A percentile compares a stretch with the other conserved stretches of the same genome.
Conservation (phyloP, 1,284 basidiomycete species). For the Ceratobasidium sp. region DNA sequence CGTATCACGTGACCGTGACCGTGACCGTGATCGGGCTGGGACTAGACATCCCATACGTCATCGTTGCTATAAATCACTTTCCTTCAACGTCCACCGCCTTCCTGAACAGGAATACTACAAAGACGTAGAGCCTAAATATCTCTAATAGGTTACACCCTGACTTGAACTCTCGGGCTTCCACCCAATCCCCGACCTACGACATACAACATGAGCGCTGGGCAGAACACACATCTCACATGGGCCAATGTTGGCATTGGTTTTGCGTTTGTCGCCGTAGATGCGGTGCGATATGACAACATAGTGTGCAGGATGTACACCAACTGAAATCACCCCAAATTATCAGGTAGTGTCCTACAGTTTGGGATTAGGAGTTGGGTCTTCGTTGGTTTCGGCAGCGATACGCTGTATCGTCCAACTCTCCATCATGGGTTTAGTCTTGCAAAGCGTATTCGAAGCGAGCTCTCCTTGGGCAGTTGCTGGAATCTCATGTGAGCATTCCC, state of each 20-base stretch:
- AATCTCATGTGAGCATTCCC: slow-evolving; percentile 65
- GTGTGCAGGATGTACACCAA: slow-evolving; percentile 43
- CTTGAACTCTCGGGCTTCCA: too few relatives aligned
- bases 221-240: slow-evolving; percentile 60
- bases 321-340: slow-evolving; percentile 56
- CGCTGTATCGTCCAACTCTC: slow-evolving; percentile 80
- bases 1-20: too few relatives aligned
- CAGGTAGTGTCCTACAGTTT: slow-evolving; percentile 64
- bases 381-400: slow-evolving; percentile 70
- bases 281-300: slow-evolving; percentile 25
- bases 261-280: slow-evolving; percentile 64
- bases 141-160: too few relatives aligned
- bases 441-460: slow-evolving; percentile 75
- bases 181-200: too few relatives aligned
- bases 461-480: slow-evolving; percentile 76
- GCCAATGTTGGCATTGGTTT: slow-evolving; percentile 75
- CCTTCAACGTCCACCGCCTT: too few relatives aligned
- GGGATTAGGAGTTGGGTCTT: slow-evolving; percentile 71
- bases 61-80: too few relatives aligned
- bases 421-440: slow-evolving; percentile 71
- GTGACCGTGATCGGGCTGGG: too few relatives aligned
- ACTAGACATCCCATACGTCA: too few relatives aligned
- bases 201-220: slow-evolving; percentile 15
- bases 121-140: too few relatives aligned
- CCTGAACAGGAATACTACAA: too few relatives aligned